These are phyloP conservation scores for Cyberlindnera subsufficiens DNA, from an alignment of 805 yeast species.

Conservation along the genomic window DNA sequence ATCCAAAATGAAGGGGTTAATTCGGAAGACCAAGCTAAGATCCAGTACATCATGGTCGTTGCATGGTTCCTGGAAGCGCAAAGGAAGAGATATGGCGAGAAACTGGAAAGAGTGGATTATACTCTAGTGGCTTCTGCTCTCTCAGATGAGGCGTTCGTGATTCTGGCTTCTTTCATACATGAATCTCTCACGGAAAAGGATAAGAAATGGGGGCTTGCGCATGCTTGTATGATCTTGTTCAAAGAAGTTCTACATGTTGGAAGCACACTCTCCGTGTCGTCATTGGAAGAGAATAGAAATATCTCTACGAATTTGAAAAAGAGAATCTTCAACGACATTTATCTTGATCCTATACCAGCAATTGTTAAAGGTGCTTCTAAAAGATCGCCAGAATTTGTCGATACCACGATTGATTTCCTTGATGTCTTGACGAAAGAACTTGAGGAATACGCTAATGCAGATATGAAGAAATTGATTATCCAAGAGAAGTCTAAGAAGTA, in stretches of 20 bases:
- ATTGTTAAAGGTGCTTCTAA: conserved; percentile 61
- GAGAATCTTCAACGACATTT: conserved; percentile 61
- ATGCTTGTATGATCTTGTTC: conserved; percentile 65
- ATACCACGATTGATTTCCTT: conserved; percentile 56
- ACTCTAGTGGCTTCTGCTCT: conserved; percentile 50
- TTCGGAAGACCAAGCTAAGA: neutral
- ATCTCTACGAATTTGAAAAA: conserved; percentile 55
- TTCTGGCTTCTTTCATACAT: conserved; percentile 28
- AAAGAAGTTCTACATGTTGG: conserved; percentile 50
- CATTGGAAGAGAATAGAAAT: conserved; percentile 41
- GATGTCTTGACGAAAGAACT: conserved; percentile 62
- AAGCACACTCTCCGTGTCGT: conserved; percentile 33
- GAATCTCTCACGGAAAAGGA: conserved; percentile 1
- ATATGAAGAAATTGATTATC: conserved; percentile 42
- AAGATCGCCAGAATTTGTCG: conserved; percentile 57
- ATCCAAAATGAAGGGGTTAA: neutral
- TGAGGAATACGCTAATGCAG: conserved; percentile 57
- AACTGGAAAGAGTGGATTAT: conserved; percentile 27
- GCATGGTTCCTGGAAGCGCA: conserved; percentile 78
- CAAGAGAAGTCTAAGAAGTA: conserved; percentile 34
- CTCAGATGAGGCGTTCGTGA: conserved; percentile 53
- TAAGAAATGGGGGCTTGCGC: conserved; percentile 47
- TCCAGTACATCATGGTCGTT: conserved; percentile 50
- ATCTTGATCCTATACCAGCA: conserved; percentile 47
- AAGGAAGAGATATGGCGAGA: conserved; percentile 29